Evolutionary conservation across 129 eudicot species (phyloP).

Genomic region (Calendula officinalis): DNA sequence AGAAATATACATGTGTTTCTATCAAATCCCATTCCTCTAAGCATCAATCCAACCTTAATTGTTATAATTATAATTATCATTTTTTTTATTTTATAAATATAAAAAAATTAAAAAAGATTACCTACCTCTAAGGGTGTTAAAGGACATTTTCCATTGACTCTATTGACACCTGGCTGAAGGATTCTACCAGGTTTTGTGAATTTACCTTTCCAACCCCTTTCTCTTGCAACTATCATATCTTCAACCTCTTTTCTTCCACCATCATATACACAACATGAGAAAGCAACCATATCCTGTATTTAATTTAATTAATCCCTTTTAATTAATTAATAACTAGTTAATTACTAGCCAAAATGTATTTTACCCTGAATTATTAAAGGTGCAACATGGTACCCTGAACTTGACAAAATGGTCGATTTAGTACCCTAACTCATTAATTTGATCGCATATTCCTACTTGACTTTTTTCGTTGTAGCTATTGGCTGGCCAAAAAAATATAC

Average conservation of each 20-base stretch:
- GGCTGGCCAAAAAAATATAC: no score
- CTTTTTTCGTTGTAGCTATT: no score
- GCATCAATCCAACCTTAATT: conserved; percentile 91
- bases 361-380: no score
- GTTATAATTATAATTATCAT: not conserved
- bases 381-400: no score
- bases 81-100: no score
- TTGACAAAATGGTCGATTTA: no score
- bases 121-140: conserved; percentile 98
- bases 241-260: conserved; percentile 75
- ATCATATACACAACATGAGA: conserved; percentile 94
- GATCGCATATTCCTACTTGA: no score
- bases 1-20: conserved; percentile 73
- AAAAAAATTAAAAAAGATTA: no score
- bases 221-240: conserved; percentile 97
- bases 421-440: no score
- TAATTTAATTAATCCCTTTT: not conserved
- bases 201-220: conserved; percentile 97
- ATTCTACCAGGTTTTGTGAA: conserved; percentile 91
- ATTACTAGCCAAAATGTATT: no score
- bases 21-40: conserved; percentile 98
- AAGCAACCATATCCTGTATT: conserved; percentile 95
- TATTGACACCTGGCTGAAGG: conserved; percentile 84
- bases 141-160: conserved; percentile 94
- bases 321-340: no score